Evolutionary conservation across 495 filamentous ascomycete species (phyloP).

Genomic region (Poronia punctata): DNA sequence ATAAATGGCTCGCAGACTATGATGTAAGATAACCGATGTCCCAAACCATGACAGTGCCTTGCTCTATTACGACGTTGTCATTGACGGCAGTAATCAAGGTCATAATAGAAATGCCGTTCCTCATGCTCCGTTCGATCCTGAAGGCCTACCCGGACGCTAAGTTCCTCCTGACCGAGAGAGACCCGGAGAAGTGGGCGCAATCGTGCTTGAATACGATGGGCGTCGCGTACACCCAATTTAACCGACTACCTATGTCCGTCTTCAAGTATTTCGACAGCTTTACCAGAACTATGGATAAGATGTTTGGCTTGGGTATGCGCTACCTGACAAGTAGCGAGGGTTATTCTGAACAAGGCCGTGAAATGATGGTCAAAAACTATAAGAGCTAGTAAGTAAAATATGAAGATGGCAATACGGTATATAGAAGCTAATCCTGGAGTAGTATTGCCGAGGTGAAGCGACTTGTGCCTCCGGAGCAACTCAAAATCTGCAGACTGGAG

Average conservation of each 20-base stretch:
- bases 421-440: background rate
- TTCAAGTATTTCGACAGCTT: constrained; percentile 18
- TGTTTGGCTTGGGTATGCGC: background rate
- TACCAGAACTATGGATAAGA: constrained; percentile 5
- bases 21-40: constrained; percentile 16
- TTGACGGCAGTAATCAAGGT: constrained; percentile 4
- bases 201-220: constrained; percentile 19
- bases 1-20: constrained; percentile 27
- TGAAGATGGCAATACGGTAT: background rate
- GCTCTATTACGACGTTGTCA: background rate
- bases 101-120: constrained; percentile 26
- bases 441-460: constrained; percentile 26
- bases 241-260: constrained; percentile 15
- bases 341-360: constrained; percentile 9
- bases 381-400: constrained; percentile 19
- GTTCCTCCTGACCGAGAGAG: constrained; percentile 26
- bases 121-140: constrained; percentile 17
- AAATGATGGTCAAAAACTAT: constrained; percentile 19
- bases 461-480: constrained; percentile 22
- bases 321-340: constrained; percentile 19
- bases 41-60: background rate
- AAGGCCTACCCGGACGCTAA: constrained; percentile 28
- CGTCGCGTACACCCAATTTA: background rate
- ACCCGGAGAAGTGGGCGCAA: constrained; percentile 27
- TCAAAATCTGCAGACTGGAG: constrained; percentile 22